A percentile compares a stretch with the other conserved stretches of the same genome.
These are phyloP conservation scores for Pseudogymnoascus sp. DNA, from an alignment of 2,329 filamentous ascomycete genomes.

Conservation along the genomic window DNA sequence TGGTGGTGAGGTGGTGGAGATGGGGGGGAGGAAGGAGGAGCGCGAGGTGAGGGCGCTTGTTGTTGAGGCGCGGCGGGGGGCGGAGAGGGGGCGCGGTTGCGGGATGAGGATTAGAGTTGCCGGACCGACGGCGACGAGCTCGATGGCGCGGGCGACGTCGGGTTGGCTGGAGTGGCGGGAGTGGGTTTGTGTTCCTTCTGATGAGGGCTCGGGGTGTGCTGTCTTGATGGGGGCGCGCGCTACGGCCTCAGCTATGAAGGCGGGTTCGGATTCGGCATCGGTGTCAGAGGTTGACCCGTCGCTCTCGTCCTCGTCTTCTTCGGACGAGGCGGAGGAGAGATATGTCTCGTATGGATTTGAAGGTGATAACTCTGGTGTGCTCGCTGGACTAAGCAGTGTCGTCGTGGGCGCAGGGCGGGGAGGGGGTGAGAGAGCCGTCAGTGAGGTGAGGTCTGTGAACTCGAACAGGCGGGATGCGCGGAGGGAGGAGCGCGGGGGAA, in stretches of 20 bases:
- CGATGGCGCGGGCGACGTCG: neutral
- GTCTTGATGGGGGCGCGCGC: neutral
- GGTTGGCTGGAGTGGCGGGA: neutral
- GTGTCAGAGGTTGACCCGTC: neutral
- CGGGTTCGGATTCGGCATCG: neutral
- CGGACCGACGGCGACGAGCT: neutral
- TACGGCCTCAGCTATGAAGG: neutral
- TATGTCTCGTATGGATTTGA: slow-evolving; percentile 5
- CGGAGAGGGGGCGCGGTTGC: neutral
- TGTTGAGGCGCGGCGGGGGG: neutral
- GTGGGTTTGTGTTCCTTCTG: neutral
- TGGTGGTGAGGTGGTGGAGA: neutral
- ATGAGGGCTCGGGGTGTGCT: neutral
- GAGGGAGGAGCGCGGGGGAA: neutral
- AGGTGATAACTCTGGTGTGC: neutral
- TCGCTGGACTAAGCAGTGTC: neutral
- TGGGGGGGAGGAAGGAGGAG: neutral
- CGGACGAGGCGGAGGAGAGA: neutral
- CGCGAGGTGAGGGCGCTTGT: neutral
- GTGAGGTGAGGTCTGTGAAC: neutral
- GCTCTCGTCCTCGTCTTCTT: slow-evolving; percentile 1
- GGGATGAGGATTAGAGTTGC: neutral
- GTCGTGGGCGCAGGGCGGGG: neutral
- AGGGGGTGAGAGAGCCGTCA: neutral
- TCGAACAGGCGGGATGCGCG: neutral